Evolutionary conservation across 2,329 filamentous ascomycete genomes (phyloP), one percentile per base, ranked within the genome.

Genomic region (Ophiostoma ips): DNA sequence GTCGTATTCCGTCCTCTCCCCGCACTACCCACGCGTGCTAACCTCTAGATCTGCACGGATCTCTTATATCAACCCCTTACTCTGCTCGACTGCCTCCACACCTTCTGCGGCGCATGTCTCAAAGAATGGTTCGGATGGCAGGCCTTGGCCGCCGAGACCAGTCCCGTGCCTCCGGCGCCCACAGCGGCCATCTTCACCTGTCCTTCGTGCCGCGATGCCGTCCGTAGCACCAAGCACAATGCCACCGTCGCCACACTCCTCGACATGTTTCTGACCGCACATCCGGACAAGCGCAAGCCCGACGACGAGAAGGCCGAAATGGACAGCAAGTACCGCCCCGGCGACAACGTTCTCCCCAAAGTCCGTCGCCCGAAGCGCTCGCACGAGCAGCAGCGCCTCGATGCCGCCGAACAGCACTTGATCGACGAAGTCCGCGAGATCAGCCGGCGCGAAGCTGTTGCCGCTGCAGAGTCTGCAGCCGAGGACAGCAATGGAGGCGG

Each of bases 91-190:
- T 95, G 88, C 63, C 77, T 95, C 41, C 88, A 95, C 68, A 95
- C 90, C 43, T 98, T 94, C 66, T 98, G 92, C 70, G 92, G 89
- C 56, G 84, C 86, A 36, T 98, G 92, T 63, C 66, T 96, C 52
- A 95, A 94, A 65, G 87, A 94, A 70, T 98, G 92, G 92, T 98
- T 96, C 63, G 71, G 73, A 55, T 92, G 81, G 66, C 87, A 95
- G 64, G 81, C 81, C 35, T 70, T 73, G 30, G 71, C 72, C 13
- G 75, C 75, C 40, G 75, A 74, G 55, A 68, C 65, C 52, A 66
- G 68, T 2, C 73, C 72, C 12, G 67, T 67, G 11, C 68, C 71
- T 38, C 71, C 77, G 55, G 58, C 70, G 49, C 61, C 72, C 57
- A 60, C 73, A 59, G 53, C 71, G 59, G 58, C 67, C 55, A 62